Evolutionary conservation across 768 basidiomycete species (phyloP), one percentile per base, ranked within the genome.

Genomic region (Polyporus arcularius): DNA sequence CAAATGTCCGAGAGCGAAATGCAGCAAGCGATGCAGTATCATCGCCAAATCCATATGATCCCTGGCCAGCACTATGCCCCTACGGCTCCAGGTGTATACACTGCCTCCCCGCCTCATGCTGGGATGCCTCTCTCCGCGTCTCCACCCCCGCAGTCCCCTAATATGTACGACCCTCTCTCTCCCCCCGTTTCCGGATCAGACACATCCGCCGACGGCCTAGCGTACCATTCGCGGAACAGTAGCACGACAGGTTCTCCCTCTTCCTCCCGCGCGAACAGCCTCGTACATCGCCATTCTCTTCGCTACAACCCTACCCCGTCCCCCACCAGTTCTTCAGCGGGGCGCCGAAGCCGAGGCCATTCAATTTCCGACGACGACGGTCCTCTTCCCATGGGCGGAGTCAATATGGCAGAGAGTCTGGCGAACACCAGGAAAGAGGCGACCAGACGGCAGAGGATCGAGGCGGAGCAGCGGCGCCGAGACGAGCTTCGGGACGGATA

Each of bases 401-500:
- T 84, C 55, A 77, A 83, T 60, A 84, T 82, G 71, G 81, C 83
- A 40, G 88, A 92, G 72, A 87, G 85, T 63, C 80, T 92, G 57
- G 91, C 90, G 6, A 83, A 87, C 72, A 84, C 86, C 10, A 79
- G 91, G 70, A 94, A 93, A 71, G 91, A 94, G 76, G 90, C 90
- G 21, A 94, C 92, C 9, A 79, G 92, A 35, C 80, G 86, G 70
- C 91, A 93, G 74, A 81, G 92, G 55, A 93, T 94, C 58, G 90
- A 94, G 76, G 92, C 91, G n/a, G 91, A 94, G 74, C 90, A 95
- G 78, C 80, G 92, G 47, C 81, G 94, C 59, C 82, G 94, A 65
- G 92, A 94, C 74, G 94, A 95, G 75, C 81, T 95, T 62, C 83
- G 94, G 62, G 93, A 96, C 69, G 93, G 92, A 30, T 96, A 95